Conservation (phyloP, 805 yeast genomes). For the Yarrowia porcina region DNA sequence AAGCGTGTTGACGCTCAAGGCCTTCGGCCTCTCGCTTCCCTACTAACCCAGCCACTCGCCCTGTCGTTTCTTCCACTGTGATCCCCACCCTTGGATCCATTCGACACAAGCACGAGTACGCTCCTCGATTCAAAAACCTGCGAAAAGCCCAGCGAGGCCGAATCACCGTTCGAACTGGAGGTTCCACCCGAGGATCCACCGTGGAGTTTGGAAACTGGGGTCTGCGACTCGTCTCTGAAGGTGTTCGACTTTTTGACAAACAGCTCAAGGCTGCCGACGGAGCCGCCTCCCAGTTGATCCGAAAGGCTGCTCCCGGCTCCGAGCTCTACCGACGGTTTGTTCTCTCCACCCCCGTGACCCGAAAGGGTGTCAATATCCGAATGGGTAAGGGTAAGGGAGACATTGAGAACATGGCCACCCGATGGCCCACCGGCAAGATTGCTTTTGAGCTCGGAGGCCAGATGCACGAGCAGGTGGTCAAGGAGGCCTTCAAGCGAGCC, state of each 20-base stretch:
- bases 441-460: slow-evolving; percentile 75
- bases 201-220: slow-evolving; percentile 82
- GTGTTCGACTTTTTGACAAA: slow-evolving; percentile 77
- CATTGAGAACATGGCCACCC: slow-evolving; percentile 93
- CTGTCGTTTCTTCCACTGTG: neutral
- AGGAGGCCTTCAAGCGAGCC: slow-evolving; percentile 85
- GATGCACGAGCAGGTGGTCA: slow-evolving; percentile 84
- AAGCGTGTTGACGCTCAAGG: too few relatives aligned
- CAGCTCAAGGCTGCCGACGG: slow-evolving; percentile 90
- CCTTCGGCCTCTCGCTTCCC: neutral
- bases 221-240: slow-evolving; percentile 82
- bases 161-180: slow-evolving; percentile 91
- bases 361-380: slow-evolving; percentile 97
- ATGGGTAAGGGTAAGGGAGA: slow-evolving; percentile 99
- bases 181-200: slow-evolving; percentile 84
- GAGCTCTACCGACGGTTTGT: slow-evolving; percentile 73
- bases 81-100: slow-evolving; percentile 4
- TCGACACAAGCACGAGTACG: slow-evolving; percentile 35
- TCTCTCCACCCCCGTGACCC: slow-evolving; percentile 85
- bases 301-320: slow-evolving; percentile 63
- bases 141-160: slow-evolving; percentile 89
- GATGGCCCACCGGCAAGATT: slow-evolving; percentile 94
- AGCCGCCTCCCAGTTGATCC: slow-evolving; percentile 75
- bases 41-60: slow-evolving; percentile 17
- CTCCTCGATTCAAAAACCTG: slow-evolving; percentile 64